Evolutionary conservation across 805 yeast species (phyloP), one percentile per base, ranked within the genome.

Genomic region (Saccharomycopsis capsularis): DNA sequence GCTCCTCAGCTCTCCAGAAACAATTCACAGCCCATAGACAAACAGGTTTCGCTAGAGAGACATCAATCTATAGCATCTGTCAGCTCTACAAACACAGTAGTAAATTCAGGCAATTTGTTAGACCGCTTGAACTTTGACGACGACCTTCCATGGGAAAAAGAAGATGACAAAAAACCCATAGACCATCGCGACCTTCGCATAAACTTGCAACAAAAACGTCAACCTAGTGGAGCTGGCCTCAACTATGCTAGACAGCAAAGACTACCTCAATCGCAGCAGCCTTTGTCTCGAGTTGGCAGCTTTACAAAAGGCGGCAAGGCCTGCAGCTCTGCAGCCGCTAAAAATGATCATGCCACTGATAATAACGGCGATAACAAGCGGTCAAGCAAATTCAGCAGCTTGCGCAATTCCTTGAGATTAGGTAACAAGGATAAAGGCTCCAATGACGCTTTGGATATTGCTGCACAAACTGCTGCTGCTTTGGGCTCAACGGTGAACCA

Each of bases 81-180:
- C 47, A 47, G 43, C 15, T 39, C 44, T 7, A 42, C 27, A 21
- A 46, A 48, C 39, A 46, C 51, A 24, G 40, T 50, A 16, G 40
- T 11, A 22, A 37, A 19, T 3, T 23, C 25, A 18, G 27, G 45
- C 16, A 35, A 51, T 13, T 42, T 50, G 18, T 23, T 50, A 9
- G 53, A 50, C 24, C n/a, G 47, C 21, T 24, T 50, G 3, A 51
- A 42, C 18, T 22, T 50, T 18, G 54, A 50, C 32, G 54, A 50
- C 3, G 54, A 50, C 30, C 13, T 43, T 25, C 54, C 54, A 5
- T 50, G 54, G 54, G 45, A n/a, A 27, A 30, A 19, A 2, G 4
- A 39, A n/a, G n/a, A n/a, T n/a, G n/a, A n/a, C n/a, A n/a, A n/a
- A n/a, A n/a, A n/a, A n/a, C n/a, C n/a, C n/a, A n/a, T n/a, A n/a